These are phyloP conservation scores for Scenedesmus sp. DNA, from an alignment of 163 green algal genomes.

Conservation along the genomic window DNA sequence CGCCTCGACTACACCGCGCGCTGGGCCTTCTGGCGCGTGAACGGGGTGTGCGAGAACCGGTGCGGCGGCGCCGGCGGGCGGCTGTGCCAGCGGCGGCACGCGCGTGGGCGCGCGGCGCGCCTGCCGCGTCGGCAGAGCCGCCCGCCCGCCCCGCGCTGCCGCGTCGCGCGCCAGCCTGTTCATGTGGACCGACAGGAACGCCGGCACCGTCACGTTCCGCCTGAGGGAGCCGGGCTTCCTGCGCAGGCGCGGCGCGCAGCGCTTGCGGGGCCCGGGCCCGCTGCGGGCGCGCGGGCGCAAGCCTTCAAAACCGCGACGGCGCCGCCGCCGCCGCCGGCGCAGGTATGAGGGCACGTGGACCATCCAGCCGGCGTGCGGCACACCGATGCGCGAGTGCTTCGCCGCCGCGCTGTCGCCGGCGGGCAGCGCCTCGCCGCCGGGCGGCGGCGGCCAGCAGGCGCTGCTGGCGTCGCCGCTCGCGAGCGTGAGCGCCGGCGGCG, in stretches of 20 bases:
- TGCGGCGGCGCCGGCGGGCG: neutral
- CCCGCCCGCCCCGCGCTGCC: neutral
- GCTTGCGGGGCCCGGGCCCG: conserved; percentile 40
- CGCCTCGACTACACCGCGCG: conserved; percentile 53
- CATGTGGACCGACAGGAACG: conserved; percentile 53
- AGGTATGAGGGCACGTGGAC: conserved; percentile 41
- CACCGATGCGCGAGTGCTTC: conserved; percentile 12
- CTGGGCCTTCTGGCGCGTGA: conserved; percentile 65
- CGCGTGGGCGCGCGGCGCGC: neutral
- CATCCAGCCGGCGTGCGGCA: conserved; percentile 28
- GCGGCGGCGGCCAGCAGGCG: conserved; percentile 21
- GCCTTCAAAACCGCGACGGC: no score
- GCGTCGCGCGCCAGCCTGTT: conserved; percentile 23
- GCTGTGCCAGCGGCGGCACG: neutral
- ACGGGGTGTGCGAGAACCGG: conserved; percentile 57
- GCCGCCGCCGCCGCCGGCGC: no score
- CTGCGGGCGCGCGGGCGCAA: neutral
- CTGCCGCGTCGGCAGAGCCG: neutral
- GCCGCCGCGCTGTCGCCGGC: neutral
- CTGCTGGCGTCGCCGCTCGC: neutral
- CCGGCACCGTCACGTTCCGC: conserved; percentile 58
- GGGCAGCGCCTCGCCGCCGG: neutral
- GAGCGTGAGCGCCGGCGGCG: neutral
- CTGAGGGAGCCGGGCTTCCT: conserved; percentile 66
- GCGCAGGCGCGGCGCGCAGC: no score